These are phyloP conservation scores for Pisolithus sp. DNA, from an alignment of 768 basidiomycete genomes.

Conservation along the genomic window DNA sequence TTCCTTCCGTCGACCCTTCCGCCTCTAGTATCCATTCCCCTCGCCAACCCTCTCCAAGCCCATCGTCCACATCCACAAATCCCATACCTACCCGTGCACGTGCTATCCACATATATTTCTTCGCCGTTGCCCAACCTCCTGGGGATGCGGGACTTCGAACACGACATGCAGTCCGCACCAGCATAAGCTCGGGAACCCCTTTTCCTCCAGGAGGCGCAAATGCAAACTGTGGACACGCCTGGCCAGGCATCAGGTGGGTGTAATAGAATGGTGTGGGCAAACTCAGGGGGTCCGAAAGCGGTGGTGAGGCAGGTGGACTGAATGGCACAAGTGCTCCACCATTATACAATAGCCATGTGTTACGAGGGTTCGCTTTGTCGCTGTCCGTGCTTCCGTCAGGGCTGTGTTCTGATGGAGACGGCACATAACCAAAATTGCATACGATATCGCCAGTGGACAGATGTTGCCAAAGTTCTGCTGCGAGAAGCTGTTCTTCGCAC, in stretches of 20 bases:
- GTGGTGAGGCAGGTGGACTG: slow-evolving; percentile 44
- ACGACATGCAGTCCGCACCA: slow-evolving; percentile 30
- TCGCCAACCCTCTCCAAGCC: slow-evolving; percentile 61
- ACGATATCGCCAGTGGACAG: slow-evolving; percentile 75
- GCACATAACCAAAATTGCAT: slow-evolving; percentile 76
- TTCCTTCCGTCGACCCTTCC: slow-evolving; percentile 66
- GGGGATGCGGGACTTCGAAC: slow-evolving; percentile 59
- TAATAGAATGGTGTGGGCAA: slow-evolving; percentile 78
- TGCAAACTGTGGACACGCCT: slow-evolving; percentile 17
- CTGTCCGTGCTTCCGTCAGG: slow-evolving; percentile 14
- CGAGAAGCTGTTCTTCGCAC: slow-evolving; percentile 67
- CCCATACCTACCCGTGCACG: slow-evolving; percentile 35
- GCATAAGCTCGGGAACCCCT: slow-evolving; percentile 41
- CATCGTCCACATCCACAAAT: slow-evolving; percentile 30
- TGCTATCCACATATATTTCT: slow-evolving; percentile 63
- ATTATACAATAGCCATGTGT: slow-evolving; percentile 71
- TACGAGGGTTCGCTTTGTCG: slow-evolving; percentile 15
- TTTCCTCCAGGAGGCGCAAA: slow-evolving; percentile 25
- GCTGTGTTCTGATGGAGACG: slow-evolving; percentile 31
- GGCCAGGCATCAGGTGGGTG: slow-evolving; percentile 49
- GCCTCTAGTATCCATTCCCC: slow-evolving; percentile 80
- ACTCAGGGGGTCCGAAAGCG: slow-evolving; percentile 49
- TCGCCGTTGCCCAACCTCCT: slow-evolving; percentile 51
- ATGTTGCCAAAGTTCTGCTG: slow-evolving; percentile 63
- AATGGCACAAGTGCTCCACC: slow-evolving; percentile 58